phyloP scores from a whole-genome alignment of 257 asterid genomes.

The Plantago ovata region DNA sequence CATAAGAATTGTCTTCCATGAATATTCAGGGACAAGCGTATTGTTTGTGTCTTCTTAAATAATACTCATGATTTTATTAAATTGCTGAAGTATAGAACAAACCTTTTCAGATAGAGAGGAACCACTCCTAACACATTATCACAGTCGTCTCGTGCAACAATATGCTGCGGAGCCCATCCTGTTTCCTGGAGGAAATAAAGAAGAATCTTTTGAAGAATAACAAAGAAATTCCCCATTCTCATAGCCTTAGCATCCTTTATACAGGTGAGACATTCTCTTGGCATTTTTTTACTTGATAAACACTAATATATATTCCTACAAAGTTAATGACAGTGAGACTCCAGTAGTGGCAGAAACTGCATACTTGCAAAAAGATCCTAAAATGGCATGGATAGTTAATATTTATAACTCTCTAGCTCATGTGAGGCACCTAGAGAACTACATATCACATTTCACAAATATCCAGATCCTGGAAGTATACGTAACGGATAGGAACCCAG shows the following conservation, averaged over 20 bases:
- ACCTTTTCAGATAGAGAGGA: constrained; percentile 97
- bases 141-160: constrained; percentile 66
- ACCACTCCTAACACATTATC: constrained; percentile 70
- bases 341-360: neutral
- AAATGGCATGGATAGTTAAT: too few species aligned
- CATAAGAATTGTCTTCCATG: constrained; percentile 5
- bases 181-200: constrained; percentile 54
- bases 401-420: too few species aligned
- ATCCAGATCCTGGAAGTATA: neutral
- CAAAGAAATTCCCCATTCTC: neutral
- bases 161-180: constrained; percentile 94
- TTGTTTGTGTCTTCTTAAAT: too few species aligned
- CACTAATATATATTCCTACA: too few species aligned
- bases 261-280: too few species aligned
- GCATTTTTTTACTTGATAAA: too few species aligned
- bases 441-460: neutral
- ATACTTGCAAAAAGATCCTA: neutral
- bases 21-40: neutral
- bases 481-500: constrained; percentile 1
- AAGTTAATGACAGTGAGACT: too few species aligned
- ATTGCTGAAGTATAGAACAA: constrained; percentile 12
- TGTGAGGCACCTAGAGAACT: neutral
- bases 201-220: neutral
- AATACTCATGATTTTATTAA: too few species aligned
- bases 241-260: neutral